Evolutionary conservation across 495 filamentous ascomycete genomes (phyloP).

Genomic region (Elaphomyces granulatus): DNA sequence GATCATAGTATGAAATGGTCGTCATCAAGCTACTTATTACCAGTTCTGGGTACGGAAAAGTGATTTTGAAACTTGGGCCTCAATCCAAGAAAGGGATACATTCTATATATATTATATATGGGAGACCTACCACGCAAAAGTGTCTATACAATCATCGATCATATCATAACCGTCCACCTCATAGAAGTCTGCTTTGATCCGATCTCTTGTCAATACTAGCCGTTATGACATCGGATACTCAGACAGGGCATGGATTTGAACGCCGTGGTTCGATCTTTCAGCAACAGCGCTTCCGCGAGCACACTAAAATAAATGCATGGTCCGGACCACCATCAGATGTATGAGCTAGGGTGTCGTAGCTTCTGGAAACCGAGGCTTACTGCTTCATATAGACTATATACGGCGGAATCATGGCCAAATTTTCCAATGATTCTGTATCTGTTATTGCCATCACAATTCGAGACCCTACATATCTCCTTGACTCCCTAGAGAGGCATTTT

Average conservation of each 20-base stretch:
- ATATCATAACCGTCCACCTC: too few relatives aligned
- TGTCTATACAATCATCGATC: too few relatives aligned
- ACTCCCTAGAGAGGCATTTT: constrained; percentile 51
- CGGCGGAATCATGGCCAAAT: constrained; percentile 43
- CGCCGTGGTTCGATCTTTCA: constrained; percentile 22
- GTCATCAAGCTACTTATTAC: too few relatives aligned
- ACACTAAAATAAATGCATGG: constrained; percentile 16
- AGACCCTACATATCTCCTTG: constrained; percentile 64
- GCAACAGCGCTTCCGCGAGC: constrained; percentile 17
- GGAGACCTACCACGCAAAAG: too few relatives aligned
- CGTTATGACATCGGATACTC: too few relatives aligned
- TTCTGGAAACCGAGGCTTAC: constrained; percentile 2
- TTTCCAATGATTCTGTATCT: constrained; percentile 33
- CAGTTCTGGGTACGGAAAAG: too few relatives aligned
- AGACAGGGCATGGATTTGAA: constrained; percentile 10
- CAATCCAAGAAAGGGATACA: too few relatives aligned
- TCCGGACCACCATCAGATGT: constrained; percentile 12
- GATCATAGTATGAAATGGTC: too few relatives aligned
- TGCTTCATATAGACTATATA: constrained; percentile 40
- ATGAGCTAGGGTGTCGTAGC: constrained; percentile 8
- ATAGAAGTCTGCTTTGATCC: too few relatives aligned
- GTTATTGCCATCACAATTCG: constrained; percentile 55
- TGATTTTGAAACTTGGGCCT: too few relatives aligned
- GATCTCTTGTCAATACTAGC: too few relatives aligned
- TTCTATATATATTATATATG: too few relatives aligned